These are phyloP conservation scores for Trichoderma lentiforme DNA, from an alignment of 2,329 filamentous ascomycete species.

Conservation along the genomic window DNA sequence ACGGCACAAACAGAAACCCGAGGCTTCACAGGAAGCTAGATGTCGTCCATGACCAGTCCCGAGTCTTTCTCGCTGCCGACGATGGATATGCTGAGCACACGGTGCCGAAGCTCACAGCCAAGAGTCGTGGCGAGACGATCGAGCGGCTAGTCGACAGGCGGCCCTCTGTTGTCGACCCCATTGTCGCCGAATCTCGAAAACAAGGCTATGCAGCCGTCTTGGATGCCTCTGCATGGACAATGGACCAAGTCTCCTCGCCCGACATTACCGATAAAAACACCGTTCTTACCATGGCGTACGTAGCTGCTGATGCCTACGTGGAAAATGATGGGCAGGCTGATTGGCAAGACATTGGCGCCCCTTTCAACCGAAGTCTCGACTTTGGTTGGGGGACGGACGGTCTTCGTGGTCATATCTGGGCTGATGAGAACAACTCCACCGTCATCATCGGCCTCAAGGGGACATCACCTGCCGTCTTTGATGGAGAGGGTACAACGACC, in stretches of 20 bases:
- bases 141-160: slow-evolving; percentile 78
- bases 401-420: slow-evolving; percentile 86
- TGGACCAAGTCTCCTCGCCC: slow-evolving; percentile 74
- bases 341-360: slow-evolving; percentile 76
- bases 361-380: slow-evolving; percentile 80
- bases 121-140: slow-evolving; percentile 66
- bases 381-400: slow-evolving; percentile 94
- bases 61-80: slow-evolving; percentile 60
- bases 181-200: slow-evolving; percentile 69
- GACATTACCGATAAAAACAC: slow-evolving; percentile 84
- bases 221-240: slow-evolving; percentile 73
- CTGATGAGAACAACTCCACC: slow-evolving; percentile 79
- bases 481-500: slow-evolving; percentile 93
- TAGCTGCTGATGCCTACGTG: slow-evolving; percentile 88
- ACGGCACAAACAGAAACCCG: slow-evolving; percentile 78
- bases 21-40: slow-evolving; percentile 74
- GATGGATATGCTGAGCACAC: slow-evolving; percentile 52
- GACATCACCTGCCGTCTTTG: slow-evolving; percentile 84
- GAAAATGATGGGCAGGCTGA: slow-evolving; percentile 66
- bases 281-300: slow-evolving; percentile 77
- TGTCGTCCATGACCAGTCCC: slow-evolving; percentile 51
- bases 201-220: slow-evolving; percentile 66
- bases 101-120: slow-evolving; percentile 54
- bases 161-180: slow-evolving; percentile 70
- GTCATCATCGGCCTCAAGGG: slow-evolving; percentile 92